phyloP scores from a whole-genome alignment of 2,329 filamentous ascomycete genomes.

The Thelonectria olida region DNA sequence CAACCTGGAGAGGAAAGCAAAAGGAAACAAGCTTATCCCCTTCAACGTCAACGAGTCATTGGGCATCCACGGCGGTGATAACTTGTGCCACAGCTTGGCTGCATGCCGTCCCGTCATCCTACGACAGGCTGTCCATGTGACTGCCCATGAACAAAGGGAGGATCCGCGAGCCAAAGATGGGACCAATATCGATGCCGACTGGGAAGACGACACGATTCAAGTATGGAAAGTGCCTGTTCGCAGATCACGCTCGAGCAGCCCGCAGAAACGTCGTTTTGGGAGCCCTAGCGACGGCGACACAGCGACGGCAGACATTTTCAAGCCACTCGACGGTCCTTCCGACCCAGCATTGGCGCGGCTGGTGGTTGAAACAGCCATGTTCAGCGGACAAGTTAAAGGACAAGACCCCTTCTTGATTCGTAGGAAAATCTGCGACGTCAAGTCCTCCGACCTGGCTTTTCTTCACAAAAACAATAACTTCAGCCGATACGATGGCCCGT shows the following conservation, averaged over 20 bases:
- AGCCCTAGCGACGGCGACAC: constrained; percentile 26
- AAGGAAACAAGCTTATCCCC: constrained; percentile 45
- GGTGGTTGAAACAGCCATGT: constrained; percentile 49
- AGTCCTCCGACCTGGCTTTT: constrained; percentile 57
- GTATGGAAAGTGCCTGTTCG: constrained; percentile 81
- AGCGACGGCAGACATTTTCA: constrained; percentile 17
- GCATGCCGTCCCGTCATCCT: constrained; percentile 87
- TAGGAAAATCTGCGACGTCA: constrained; percentile 40
- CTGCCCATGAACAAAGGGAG: constrained; percentile 71
- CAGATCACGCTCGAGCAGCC: constrained; percentile 45
- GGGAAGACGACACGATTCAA: constrained; percentile 77
- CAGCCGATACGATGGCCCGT: constrained; percentile 74
- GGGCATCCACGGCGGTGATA: constrained; percentile 81
- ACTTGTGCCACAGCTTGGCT: constrained; percentile 83
- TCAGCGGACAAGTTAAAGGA: constrained; percentile 43
- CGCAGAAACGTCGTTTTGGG: constrained; percentile 45
- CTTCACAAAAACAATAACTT: constrained; percentile 71
- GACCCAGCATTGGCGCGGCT: constrained; percentile 43
- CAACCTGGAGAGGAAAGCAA: constrained; percentile 52
- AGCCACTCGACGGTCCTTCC: constrained; percentile 34
- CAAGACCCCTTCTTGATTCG: constrained; percentile 33
- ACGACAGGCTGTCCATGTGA: constrained; percentile 81
- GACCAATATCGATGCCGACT: constrained; percentile 65
- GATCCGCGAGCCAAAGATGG: constrained; percentile 48
- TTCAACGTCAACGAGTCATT: constrained; percentile 49